phyloP scores from a whole-genome alignment of 164 flowering plant genomes.

The Berberis thunbergii region DNA sequence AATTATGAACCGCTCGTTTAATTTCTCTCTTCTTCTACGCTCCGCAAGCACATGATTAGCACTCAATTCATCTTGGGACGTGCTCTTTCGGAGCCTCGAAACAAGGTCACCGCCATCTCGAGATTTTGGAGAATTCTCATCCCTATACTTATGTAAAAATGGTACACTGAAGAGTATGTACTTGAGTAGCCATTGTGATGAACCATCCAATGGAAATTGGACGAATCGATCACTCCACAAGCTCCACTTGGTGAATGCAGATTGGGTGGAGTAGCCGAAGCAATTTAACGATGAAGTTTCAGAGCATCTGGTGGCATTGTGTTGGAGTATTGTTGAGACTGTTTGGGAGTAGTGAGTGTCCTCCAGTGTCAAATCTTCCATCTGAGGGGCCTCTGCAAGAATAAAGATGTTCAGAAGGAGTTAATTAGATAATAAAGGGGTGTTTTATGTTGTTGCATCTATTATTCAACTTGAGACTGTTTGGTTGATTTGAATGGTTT shows the following conservation, averaged over 20 bases:
- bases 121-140: slow-evolving; percentile 32
- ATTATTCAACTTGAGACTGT: too few relatives aligned
- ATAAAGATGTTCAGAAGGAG: background rate
- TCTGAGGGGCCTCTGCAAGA: slow-evolving; percentile 18
- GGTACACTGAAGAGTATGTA: slow-evolving; percentile 70
- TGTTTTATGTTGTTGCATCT: background rate
- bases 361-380: slow-evolving; percentile 41
- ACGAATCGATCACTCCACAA: slow-evolving; percentile 20
- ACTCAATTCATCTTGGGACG: slow-evolving; percentile 60
- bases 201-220: slow-evolving; percentile 18
- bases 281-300: slow-evolving; percentile 20
- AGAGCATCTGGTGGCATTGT: slow-evolving; percentile 35
- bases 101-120: slow-evolving; percentile 17
- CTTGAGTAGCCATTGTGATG: slow-evolving; percentile 73
- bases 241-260: slow-evolving; percentile 60
- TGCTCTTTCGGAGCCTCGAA: slow-evolving; percentile 21
- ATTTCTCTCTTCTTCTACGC: slow-evolving; percentile 68
- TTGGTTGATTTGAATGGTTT: background rate
- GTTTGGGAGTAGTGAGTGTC: slow-evolving; percentile 79
- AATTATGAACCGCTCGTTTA: slow-evolving; percentile 63
- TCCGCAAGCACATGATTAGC: slow-evolving; percentile 79
- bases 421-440: too few relatives aligned
- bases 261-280: slow-evolving; percentile 28
- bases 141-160: slow-evolving; percentile 43
- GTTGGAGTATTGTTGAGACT: slow-evolving; percentile 57